These are phyloP conservation scores for Pyrus hybrid DNA, from an alignment of 331 rosid species.

Conservation along the genomic window DNA sequence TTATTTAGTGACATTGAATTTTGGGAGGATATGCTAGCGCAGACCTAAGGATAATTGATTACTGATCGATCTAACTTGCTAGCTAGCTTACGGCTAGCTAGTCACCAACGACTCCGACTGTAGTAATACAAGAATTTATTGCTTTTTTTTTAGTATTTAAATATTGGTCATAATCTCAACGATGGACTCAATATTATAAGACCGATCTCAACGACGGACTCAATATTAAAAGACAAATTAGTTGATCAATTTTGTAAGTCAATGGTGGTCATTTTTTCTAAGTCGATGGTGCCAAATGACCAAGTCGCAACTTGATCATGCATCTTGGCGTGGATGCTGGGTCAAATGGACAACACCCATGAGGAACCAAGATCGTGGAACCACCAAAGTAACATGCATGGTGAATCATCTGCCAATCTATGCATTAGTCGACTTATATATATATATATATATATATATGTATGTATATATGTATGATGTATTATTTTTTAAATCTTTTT, in stretches of 20 bases:
- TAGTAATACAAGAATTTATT: background rate
- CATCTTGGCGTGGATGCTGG: background rate
- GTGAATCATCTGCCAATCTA: background rate
- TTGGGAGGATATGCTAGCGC: background rate
- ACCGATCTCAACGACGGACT: too few relatives aligned
- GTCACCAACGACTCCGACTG: background rate
- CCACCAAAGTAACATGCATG: background rate
- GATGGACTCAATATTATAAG: background rate
- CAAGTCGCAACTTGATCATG: background rate
- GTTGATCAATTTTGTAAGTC: background rate
- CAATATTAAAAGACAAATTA: too few relatives aligned
- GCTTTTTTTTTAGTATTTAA: background rate
- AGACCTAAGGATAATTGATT: background rate
- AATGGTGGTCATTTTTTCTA: background rate
- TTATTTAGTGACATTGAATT: background rate
- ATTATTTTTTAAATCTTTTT: too few relatives aligned
- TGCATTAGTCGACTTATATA: background rate
- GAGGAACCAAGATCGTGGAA: background rate
- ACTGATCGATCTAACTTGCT: background rate
- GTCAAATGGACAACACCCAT: background rate
- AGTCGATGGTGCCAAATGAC: background rate
- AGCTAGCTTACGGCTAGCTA: background rate
- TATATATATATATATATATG: too few relatives aligned
- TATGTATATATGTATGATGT: too few relatives aligned
- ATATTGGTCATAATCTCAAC: background rate